Conservation (phyloP, 257 asterid species). For the Solanum peruvianum region DNA sequence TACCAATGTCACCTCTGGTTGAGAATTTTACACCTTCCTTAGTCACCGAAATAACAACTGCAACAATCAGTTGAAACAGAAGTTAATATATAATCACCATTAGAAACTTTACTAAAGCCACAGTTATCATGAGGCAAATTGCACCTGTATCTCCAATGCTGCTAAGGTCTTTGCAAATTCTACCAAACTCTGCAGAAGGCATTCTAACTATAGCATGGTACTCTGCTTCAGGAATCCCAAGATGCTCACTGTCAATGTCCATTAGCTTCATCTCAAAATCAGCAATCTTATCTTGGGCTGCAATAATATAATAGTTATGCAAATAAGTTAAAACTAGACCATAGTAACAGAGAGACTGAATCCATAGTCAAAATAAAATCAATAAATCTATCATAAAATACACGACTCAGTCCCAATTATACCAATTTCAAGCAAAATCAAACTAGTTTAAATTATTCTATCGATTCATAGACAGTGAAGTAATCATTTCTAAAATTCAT, state of each 20-base stretch:
- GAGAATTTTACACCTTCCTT: slow-evolving; percentile 97
- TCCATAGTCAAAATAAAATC: not conserved
- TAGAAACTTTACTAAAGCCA: not conserved
- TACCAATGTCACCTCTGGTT: slow-evolving; percentile 83
- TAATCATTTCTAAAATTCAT: not conserved
- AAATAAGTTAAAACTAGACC: not conserved
- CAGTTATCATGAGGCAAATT: not conserved
- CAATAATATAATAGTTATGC: not conserved
- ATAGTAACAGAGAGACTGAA: not conserved
- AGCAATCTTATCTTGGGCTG: slow-evolving; percentile 34
- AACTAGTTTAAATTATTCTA: not conserved
- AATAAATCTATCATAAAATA: not conserved
- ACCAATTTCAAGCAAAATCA: not conserved
- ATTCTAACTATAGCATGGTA: slow-evolving; percentile 32
- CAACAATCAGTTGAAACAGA: not conserved
- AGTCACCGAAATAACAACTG: slow-evolving; percentile 88
- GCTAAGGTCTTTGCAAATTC: slow-evolving; percentile 32
- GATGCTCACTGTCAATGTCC: slow-evolving; percentile 35
- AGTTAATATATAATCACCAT: not conserved
- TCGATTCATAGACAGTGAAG: not conserved
- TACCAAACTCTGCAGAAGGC: slow-evolving; percentile 36
- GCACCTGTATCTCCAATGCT: slow-evolving; percentile 31
- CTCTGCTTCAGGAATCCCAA: slow-evolving; percentile 31
- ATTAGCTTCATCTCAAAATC: slow-evolving; percentile 36
- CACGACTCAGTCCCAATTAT: not conserved